Percentiles rank a stretch among this genome's conserved stretches.
phyloP scores from a whole-genome alignment of 257 asterid species.

The Solanum chiquidenum region DNA sequence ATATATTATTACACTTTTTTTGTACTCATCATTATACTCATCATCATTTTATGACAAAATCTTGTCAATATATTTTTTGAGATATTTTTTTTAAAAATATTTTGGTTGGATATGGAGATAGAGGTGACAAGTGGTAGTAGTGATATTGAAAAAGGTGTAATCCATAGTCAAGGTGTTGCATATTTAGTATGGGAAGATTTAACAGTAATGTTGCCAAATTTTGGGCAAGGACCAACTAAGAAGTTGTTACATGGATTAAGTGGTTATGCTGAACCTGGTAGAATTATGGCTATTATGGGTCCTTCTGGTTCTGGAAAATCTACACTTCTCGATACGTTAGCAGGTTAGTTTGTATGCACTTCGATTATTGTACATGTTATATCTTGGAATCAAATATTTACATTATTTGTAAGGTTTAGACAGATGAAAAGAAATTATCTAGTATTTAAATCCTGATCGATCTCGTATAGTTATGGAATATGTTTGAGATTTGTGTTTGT shows the following conservation, averaged over 20 bases:
- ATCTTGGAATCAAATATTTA: not conserved
- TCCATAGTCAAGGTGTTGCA: conserved; percentile 38
- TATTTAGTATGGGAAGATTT: conserved; percentile 78
- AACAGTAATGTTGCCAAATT: conserved; percentile 68
- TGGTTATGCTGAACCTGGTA: conserved; percentile 84
- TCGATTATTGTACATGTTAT: not conserved
- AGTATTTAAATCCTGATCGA: not conserved
- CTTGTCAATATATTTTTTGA: not conserved
- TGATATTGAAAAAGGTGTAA: conserved; percentile 22
- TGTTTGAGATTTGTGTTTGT: not conserved
- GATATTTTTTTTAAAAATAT: not conserved
- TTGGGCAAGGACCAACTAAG: conserved; percentile 62
- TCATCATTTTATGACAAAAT: not conserved
- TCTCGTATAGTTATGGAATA: not conserved
- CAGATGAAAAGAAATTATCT: not conserved
- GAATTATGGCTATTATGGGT: conserved; percentile 97
- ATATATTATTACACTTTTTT: not conserved
- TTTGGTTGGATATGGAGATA: conserved; percentile 22
- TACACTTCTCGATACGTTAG: conserved; percentile 90
- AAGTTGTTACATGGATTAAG: conserved; percentile 62
- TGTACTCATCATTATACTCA: not conserved
- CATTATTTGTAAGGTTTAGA: not conserved
- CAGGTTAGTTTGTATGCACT: conserved; percentile 2
- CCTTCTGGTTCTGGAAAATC: conserved; percentile 99
- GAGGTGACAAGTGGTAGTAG: conserved; percentile 26